phyloP scores from a whole-genome alignment of 78 protist species.

The Creolimax fragrantissima region DNA sequence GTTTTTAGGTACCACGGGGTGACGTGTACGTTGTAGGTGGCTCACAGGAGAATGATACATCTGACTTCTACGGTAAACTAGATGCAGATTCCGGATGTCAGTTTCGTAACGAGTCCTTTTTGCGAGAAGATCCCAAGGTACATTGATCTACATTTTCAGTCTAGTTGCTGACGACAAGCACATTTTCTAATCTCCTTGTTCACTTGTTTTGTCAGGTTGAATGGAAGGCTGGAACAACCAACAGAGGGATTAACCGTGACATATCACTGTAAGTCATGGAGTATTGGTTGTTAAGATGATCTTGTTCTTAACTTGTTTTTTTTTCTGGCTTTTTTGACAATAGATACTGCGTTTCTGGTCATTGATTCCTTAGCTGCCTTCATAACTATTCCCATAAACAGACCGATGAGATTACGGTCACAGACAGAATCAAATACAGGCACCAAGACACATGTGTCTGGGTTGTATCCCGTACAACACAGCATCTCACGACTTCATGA shows the following conservation, averaged over 20 bases:
- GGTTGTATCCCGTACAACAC: background rate
- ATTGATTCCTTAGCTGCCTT: no score
- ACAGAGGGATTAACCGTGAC: no score
- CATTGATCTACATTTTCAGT: no score
- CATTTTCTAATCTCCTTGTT: no score
- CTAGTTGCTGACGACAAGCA: no score
- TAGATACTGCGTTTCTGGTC: no score
- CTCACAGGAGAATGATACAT: background rate
- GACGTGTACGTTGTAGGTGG: background rate
- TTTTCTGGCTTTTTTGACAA: background rate
- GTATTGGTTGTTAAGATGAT: no score
- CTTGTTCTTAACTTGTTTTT: background rate
- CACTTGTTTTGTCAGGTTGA: no score
- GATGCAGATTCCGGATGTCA: background rate
- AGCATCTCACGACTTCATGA: background rate
- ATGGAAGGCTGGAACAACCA: no score
- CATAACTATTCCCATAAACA: background rate
- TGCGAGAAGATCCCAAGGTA: background rate
- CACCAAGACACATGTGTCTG: no score
- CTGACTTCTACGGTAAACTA: background rate
- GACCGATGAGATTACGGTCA: background rate
- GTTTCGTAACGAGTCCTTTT: background rate
- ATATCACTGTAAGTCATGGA: no score
- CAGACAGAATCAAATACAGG: no score
- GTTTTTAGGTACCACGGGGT: background rate